A percentile compares a stretch with the other conserved stretches of the same genome.
phyloP scores from a whole-genome alignment of 148 eudicot genomes.

The Limonium bicolor region DNA sequence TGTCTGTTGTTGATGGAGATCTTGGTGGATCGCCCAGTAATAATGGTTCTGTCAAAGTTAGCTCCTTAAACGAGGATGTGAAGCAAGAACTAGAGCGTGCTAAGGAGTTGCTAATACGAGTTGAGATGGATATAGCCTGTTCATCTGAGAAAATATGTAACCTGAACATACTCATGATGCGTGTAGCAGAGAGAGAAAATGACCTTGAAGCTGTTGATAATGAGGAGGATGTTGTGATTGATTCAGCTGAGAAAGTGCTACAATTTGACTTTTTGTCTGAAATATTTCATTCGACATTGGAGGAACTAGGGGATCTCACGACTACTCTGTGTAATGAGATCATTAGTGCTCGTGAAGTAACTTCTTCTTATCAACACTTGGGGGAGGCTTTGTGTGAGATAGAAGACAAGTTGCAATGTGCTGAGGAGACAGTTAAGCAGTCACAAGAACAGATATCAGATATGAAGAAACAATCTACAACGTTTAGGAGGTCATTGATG shows the following conservation, averaged over 20 bases:
- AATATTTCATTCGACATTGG: conserved; percentile 57
- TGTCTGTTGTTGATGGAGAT: conserved; percentile 23
- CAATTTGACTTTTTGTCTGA: conserved; percentile 70
- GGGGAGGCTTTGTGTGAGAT: conserved; percentile 21
- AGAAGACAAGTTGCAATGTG: conserved; percentile 43
- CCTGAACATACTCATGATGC: conserved; percentile 63
- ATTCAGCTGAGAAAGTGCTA: conserved; percentile 34
- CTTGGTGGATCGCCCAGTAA: conserved; percentile 23
- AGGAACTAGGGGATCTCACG: conserved; percentile 32
- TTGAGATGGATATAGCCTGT: conserved; percentile 59
- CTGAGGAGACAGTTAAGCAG: conserved; percentile 59
- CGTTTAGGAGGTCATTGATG: conserved; percentile 40
- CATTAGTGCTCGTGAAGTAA: conserved; percentile 16
- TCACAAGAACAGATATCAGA: conserved; percentile 57
- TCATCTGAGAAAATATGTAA: conserved; percentile 69
- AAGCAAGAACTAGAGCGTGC: conserved; percentile 23
- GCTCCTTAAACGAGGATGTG: conserved; percentile 25
- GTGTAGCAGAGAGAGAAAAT: conserved; percentile 64
- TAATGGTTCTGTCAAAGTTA: conserved; percentile 17
- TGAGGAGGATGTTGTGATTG: conserved; percentile 20
- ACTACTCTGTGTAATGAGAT: conserved; percentile 35
- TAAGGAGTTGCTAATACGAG: conserved; percentile 28
- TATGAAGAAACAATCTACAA: conserved; percentile 45
- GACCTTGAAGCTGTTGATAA: conserved; percentile 58
- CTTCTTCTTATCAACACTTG: conserved; percentile 30